A percentile compares a stretch with the other conserved stretches of the same genome.
Conservation (phyloP, 2,329 filamentous ascomycete species). For the Gaeumannomyces sp. region DNA sequence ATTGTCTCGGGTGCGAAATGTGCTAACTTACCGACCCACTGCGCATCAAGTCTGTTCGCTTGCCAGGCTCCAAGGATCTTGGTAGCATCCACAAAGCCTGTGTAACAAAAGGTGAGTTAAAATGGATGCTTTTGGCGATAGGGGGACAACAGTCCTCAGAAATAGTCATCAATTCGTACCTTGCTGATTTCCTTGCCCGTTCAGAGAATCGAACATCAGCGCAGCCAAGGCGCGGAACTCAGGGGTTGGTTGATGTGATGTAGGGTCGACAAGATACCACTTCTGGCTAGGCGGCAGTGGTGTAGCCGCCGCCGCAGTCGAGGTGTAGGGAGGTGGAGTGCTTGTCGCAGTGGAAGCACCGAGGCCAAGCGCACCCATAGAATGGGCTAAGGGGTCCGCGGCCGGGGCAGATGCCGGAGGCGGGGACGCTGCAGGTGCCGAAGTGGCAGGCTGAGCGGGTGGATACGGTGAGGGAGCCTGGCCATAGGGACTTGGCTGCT, state of each 20-base stretch:
- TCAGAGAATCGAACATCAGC: neutral
- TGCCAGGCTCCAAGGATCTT: neutral
- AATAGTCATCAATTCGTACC: neutral
- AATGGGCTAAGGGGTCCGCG: neutral
- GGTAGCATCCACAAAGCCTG: constrained; percentile 3
- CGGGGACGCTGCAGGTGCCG: neutral
- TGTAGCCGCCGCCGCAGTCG: neutral
- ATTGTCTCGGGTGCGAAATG: neutral
- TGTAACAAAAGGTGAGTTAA: neutral
- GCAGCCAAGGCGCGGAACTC: constrained; percentile 5
- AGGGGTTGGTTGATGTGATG: neutral
- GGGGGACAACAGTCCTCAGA: neutral
- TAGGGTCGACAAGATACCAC: constrained; percentile 1
- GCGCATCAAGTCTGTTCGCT: neutral
- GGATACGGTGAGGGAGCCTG: neutral
- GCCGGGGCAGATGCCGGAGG: neutral
- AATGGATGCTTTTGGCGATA: neutral
- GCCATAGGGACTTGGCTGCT: neutral
- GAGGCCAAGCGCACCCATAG: neutral
- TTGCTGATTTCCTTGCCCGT: neutral
- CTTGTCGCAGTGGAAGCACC: neutral
- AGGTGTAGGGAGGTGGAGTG: neutral
- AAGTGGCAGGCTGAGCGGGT: neutral
- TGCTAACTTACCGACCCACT: constrained; percentile 2
- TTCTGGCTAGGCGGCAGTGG: neutral